A percentile compares a stretch with the other conserved stretches of the same genome.
Evolutionary conservation across 768 basidiomycete genomes (phyloP).

Genomic region (Sistotremastrum niveocremeum): DNA sequence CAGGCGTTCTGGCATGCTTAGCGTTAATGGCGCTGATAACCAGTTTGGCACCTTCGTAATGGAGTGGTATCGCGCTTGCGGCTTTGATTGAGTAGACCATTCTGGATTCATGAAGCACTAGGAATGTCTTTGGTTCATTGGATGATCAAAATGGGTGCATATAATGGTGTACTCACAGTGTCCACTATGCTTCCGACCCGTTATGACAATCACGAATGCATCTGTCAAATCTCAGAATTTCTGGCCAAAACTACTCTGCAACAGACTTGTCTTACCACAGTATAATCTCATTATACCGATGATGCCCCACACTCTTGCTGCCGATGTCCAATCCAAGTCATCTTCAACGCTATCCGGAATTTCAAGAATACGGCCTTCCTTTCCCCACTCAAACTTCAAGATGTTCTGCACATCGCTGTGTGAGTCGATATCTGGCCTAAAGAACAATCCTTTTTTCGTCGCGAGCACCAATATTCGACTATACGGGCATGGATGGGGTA

Average conservation of each 20-base stretch:
- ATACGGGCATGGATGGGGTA: constrained; percentile 66
- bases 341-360: constrained; percentile 21
- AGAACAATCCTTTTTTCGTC: constrained; percentile 47
- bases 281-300: constrained; percentile 63
- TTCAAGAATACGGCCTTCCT: constrained; percentile 39
- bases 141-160: neutral
- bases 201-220: constrained; percentile 66
- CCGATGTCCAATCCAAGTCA: constrained; percentile 37
- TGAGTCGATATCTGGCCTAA: constrained; percentile 36
- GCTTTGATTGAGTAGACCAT: constrained; percentile 55
- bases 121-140: neutral
- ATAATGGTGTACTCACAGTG: constrained; percentile 32
- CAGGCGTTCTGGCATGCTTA: neutral
- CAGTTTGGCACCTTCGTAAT: constrained; percentile 44
- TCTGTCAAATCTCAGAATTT: constrained; percentile 24
- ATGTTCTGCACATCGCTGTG: constrained; percentile 12
- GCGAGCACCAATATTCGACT: constrained; percentile 51
- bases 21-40: constrained; percentile 31
- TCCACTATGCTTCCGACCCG: constrained; percentile 47
- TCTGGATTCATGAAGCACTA: constrained; percentile 54
- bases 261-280: constrained; percentile 35
- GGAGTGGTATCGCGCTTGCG: constrained; percentile 60
- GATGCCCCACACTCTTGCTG: constrained; percentile 59
- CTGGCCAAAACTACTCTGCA: constrained; percentile 5
- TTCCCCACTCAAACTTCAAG: constrained; percentile 40